Percentiles rank a stretch among this genome's conserved stretches.
Evolutionary conservation across 306 rosid species (phyloP).

Genomic region (Heteromeles arbutifolia): DNA sequence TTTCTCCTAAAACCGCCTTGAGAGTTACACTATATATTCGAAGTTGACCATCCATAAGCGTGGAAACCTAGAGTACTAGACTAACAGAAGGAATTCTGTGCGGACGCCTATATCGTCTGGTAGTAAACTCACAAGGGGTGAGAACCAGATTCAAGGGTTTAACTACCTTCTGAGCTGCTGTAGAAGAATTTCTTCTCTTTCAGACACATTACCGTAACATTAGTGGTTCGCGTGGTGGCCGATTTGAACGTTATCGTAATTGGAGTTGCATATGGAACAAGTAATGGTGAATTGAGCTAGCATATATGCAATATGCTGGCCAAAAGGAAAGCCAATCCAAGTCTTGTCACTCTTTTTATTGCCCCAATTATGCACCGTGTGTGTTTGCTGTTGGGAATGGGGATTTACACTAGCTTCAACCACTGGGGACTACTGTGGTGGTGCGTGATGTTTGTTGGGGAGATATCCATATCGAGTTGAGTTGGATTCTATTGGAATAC

Average conservation of each 20-base stretch:
- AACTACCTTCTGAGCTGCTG: neutral
- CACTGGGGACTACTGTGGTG: neutral
- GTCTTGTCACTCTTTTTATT: neutral
- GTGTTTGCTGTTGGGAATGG: neutral
- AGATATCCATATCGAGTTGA: neutral
- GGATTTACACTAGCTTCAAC: neutral
- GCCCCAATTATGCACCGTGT: neutral
- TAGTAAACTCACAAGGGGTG: no score
- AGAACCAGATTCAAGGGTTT: neutral
- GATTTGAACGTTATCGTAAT: no score
- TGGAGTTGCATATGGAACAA: neutral
- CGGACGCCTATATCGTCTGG: no score
- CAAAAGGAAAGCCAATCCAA: neutral
- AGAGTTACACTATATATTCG: neutral
- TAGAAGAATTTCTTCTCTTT: neutral
- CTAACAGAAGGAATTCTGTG: no score
- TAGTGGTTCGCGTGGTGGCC: neutral
- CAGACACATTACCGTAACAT: neutral
- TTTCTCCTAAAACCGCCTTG: neutral
- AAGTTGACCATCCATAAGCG: no score
- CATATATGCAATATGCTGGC: neutral
- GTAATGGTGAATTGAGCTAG: neutral
- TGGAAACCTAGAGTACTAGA: no score
- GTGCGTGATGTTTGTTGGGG: neutral
- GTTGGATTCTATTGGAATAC: slow-evolving; percentile 11